These are phyloP conservation scores for Fagopyrum homotropicum DNA, from an alignment of 148 eudicot genomes.

Conservation along the genomic window DNA sequence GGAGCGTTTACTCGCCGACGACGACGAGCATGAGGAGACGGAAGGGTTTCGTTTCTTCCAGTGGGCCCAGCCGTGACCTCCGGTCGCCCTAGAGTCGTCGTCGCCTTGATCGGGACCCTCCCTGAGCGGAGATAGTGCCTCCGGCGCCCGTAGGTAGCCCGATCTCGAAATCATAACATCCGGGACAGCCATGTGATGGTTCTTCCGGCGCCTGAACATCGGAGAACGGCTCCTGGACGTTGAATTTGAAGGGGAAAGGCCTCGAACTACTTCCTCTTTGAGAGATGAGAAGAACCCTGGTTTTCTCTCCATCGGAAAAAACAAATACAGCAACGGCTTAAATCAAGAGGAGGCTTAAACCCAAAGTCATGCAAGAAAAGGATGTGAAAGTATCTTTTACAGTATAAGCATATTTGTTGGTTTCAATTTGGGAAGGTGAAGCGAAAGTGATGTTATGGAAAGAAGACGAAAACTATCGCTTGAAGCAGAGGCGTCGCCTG, in stretches of 20 bases:
- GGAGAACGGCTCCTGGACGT: slow-evolving; percentile 45
- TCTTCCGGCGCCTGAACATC: slow-evolving; percentile 11
- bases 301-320: slow-evolving; percentile 45
- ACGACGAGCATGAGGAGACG: slow-evolving; percentile 14
- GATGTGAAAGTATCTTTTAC: background rate
- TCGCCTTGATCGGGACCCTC: slow-evolving; percentile 79
- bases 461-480: slow-evolving; percentile 3
- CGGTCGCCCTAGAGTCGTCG: slow-evolving; percentile 39
- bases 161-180: slow-evolving; percentile 37
- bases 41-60: slow-evolving; percentile 39
- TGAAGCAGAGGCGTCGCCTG: slow-evolving; percentile 10
- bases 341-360: slow-evolving; percentile 3
- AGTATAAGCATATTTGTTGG: background rate
- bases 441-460: background rate
- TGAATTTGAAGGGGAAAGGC: slow-evolving; percentile 67
- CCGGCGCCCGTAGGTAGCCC: slow-evolving; percentile 40
- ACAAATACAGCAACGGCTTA: background rate
- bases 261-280: slow-evolving; percentile 70
- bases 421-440: background rate
- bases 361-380: background rate
- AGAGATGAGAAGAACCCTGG: slow-evolving; percentile 72
- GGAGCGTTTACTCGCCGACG: slow-evolving; percentile 31
- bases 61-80: slow-evolving; percentile 29
- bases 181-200: slow-evolving; percentile 18
- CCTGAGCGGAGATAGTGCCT: slow-evolving; percentile 49